Base-by-base conservation (phyloP, 2,329 filamentous ascomycete species). In the Leptosphaerulina australis region DNA sequence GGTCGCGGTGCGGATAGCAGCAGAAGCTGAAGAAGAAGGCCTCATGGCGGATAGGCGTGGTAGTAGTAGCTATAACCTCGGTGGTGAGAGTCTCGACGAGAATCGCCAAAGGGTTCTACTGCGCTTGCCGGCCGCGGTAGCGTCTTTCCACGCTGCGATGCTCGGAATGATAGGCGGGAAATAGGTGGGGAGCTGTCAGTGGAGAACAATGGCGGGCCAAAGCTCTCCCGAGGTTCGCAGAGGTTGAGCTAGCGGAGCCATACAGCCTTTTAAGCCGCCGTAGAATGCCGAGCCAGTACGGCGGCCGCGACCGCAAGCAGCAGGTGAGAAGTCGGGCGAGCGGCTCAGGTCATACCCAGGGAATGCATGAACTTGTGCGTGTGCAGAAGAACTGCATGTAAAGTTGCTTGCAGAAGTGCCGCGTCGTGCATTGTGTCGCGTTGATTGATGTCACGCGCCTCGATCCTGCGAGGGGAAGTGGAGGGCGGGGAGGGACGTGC, bases 91-190 rank as follows among this genome's bases (percentile, higher is more conserved):
- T 51, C 41, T 43, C 34, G 30, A 46, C 57, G 50, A 56, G 18
- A 57, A 55, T 55, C 21, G 50, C 56, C 40, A 46, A 30, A 51
- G 18, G 40, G 39, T 53, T 31, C 37, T 47, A 29, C 33, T 51
- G 48, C 48, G 41, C 52, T 65, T 52, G 48, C 56, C 63, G 63
- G 62, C 63, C 64, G 64, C 64, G 63, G 63, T 63, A 51, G 48
- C 41, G 48, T 46, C 30, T 35, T 34, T 36, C 34, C 29, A 30
- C 18, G 18, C 35, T 51, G 48, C 48, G 48, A 51, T 44, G 48
- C 48, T 51, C 41, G 48, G 48, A 51, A 51, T 51, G 48, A 51
- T 51, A 51, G 48, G 48, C 48, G 48, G 48, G 44, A 51, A 20
- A 41, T 37, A 41, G 48, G 41, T 51, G 48, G 35, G 52, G 51